A percentile compares a stretch with the other conserved stretches of the same genome.
These are phyloP conservation scores for Theobroma cacao DNA, from an alignment of 345 rosid species.

Conservation along the genomic window DNA sequence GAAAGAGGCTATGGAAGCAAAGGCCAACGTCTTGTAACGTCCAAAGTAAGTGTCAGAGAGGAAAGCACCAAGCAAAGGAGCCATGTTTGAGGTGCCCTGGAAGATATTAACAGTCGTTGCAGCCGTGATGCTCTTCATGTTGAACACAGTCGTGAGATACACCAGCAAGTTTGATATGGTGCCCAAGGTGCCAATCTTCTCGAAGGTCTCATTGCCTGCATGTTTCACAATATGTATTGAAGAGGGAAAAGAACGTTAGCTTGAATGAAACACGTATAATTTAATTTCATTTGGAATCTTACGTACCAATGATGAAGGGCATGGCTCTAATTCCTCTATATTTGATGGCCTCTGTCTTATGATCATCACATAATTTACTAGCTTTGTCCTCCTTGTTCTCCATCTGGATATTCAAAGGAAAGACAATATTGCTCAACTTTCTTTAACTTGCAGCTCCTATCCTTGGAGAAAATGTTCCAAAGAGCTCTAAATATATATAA, in stretches of 20 bases:
- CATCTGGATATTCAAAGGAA: background rate
- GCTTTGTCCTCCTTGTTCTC: background rate
- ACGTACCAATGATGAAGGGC: conserved; percentile 13
- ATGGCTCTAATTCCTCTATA: conserved; percentile 17
- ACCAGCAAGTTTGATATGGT: conserved; percentile 32
- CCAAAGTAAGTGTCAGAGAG: conserved; percentile 33
- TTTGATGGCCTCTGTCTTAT: background rate
- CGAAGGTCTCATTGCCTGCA: conserved; percentile 43
- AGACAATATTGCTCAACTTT: background rate
- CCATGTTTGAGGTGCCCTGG: conserved; percentile 30
- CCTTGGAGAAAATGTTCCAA: background rate
- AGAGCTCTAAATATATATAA: background rate
- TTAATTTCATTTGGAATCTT: background rate
- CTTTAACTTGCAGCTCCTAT: background rate
- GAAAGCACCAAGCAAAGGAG: conserved; percentile 40
- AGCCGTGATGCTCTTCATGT: conserved; percentile 37
- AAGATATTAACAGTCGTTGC: conserved; percentile 29
- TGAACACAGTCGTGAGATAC: conserved; percentile 35
- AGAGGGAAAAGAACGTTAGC: background rate
- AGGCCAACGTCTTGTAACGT: conserved; percentile 36
- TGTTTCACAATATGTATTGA: background rate
- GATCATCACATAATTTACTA: background rate
- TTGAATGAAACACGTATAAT: background rate
- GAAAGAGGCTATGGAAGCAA: conserved; percentile 31
- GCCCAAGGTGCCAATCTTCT: conserved; percentile 41